A percentile compares a stretch with the other conserved stretches of the same genome.
Conservation (phyloP, 2,329 filamentous ascomycete genomes). For the Lasiodiplodia citricola region DNA sequence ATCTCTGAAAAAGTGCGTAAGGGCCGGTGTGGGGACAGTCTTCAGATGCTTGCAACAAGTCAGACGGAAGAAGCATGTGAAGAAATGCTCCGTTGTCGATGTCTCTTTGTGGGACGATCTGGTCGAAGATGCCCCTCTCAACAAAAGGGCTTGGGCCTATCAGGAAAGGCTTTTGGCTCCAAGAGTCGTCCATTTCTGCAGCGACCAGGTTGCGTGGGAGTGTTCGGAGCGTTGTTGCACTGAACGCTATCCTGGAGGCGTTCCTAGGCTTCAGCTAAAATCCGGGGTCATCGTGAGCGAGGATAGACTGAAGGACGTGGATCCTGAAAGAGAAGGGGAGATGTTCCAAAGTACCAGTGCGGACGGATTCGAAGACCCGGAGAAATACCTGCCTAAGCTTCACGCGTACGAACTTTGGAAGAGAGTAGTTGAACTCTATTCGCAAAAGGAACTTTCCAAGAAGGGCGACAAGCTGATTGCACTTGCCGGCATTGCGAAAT, state of each 20-base stretch:
- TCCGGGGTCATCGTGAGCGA: conserved; percentile 11
- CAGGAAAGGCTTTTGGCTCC: conserved; percentile 35
- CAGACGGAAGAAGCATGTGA: background rate
- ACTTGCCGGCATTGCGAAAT: conserved; percentile 30
- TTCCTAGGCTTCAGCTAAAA: conserved; percentile 6
- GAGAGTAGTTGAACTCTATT: conserved; percentile 31
- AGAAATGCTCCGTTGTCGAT: conserved; percentile 28
- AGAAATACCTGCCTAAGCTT: conserved; percentile 14
- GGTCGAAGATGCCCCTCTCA: conserved; percentile 31
- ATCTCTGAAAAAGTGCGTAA: background rate
- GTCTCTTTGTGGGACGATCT: conserved; percentile 29
- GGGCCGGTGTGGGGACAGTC: background rate
- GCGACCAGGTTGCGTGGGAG: conserved; percentile 34
- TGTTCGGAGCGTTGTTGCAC: conserved; percentile 28
- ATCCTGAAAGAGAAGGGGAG: background rate
- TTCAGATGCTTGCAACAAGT: background rate
- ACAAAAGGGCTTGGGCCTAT: conserved; percentile 34
- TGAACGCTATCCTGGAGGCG: conserved; percentile 27
- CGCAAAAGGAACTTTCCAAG: conserved; percentile 26
- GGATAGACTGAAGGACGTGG: conserved; percentile 26
- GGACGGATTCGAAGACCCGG: conserved; percentile 15
- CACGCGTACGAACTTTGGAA: conserved; percentile 30
- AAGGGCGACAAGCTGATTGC: conserved; percentile 31
- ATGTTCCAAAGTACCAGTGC: conserved; percentile 20
- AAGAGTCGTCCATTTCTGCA: conserved; percentile 34